Conservation (phyloP, 2,329 filamentous ascomycete genomes). For the Neonectria neomacrospora region DNA sequence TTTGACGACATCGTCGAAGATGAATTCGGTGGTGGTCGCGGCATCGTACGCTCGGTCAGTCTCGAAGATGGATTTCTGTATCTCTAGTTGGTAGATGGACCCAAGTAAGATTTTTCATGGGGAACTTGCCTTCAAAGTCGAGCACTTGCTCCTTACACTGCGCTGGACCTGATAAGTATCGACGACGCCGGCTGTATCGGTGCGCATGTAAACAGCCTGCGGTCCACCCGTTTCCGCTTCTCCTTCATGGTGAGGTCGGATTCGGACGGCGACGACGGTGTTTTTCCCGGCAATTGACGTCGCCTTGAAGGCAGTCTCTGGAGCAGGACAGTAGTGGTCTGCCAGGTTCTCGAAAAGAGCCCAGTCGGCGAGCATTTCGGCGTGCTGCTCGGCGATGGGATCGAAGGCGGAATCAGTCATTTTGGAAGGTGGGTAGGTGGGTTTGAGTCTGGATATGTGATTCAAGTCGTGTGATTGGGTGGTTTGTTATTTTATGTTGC, state of each 20-base stretch:
- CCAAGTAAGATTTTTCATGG: not conserved
- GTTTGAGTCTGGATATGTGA: not conserved
- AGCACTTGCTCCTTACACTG: not conserved
- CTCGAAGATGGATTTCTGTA: slow-evolving; percentile 34
- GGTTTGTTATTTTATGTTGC: not conserved
- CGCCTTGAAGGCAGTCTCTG: not conserved
- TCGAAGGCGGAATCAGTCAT: not conserved
- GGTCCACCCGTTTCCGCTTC: not conserved
- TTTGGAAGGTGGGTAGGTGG: not conserved
- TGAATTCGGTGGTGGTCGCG: slow-evolving; percentile 49
- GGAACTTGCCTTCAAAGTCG: not conserved
- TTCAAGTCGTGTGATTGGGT: not conserved
- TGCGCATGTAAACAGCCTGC: not conserved
- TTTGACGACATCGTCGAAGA: slow-evolving; percentile 55
- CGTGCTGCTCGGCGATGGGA: not conserved
- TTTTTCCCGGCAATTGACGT: not conserved
- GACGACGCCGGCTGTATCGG: not conserved
- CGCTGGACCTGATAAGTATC: not conserved
- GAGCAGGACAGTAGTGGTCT: not conserved
- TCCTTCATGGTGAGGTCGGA: not conserved
- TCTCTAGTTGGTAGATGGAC: not conserved
- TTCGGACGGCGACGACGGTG: not conserved
- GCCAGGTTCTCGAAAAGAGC: not conserved
- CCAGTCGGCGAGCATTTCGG: not conserved
- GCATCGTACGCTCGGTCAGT: slow-evolving; percentile 52